A percentile compares a stretch with the other conserved stretches of the same genome.
phyloP scores from a whole-genome alignment of 164 flowering plant species.

The Magnolia changhungtana region DNA sequence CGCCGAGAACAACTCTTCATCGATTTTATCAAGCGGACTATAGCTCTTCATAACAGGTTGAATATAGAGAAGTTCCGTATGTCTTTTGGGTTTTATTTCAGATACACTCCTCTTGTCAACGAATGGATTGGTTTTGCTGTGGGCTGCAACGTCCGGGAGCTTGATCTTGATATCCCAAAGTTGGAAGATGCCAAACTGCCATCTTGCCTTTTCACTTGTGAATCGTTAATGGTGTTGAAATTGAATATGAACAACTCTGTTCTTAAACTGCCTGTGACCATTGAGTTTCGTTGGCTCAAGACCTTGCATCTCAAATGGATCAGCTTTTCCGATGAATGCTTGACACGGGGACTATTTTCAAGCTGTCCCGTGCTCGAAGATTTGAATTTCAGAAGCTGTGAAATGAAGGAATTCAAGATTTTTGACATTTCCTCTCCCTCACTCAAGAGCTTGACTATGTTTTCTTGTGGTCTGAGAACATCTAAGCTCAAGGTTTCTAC shows the following conservation, averaged over 20 bases:
- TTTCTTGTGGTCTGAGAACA: neutral
- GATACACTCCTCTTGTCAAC: neutral
- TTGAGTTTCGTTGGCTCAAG: neutral
- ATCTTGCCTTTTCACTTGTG: neutral
- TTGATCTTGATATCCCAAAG: neutral
- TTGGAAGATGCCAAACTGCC: neutral
- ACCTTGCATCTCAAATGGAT: neutral
- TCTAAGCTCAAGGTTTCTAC: neutral
- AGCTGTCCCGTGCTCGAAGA: neutral
- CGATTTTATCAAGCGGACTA: neutral
- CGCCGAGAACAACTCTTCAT: neutral
- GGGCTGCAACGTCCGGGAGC: neutral
- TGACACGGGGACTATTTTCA: neutral
- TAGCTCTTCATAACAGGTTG: neutral
- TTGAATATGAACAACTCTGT: neutral
- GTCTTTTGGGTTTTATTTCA: neutral
- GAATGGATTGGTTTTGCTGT: neutral
- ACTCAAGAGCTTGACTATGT: neutral
- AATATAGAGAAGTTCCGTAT: neutral
- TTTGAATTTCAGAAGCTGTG: neutral
- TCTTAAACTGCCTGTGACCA: neutral
- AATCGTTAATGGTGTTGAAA: neutral
- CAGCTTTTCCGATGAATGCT: neutral
- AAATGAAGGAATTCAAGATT: neutral
- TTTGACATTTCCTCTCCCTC: neutral